Evolutionary conservation across 176 grass and related monocot genomes (phyloP), one percentile per base, ranked within the genome.

Genomic region (Panicum miliaceum): DNA sequence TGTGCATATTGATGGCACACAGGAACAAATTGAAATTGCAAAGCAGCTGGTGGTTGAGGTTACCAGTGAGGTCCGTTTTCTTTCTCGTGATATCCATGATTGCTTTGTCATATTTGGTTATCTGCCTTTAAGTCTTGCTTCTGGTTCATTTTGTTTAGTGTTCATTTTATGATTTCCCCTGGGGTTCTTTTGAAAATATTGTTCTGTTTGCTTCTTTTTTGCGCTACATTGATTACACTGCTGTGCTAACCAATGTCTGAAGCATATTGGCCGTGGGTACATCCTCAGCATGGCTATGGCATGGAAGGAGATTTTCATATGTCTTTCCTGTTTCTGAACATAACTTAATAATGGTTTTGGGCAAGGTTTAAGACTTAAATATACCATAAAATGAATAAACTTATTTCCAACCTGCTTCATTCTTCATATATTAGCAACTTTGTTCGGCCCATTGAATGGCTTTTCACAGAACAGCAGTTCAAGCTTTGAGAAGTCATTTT

Each of bases 41-140:
- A 99, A 99, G 77, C 97, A 96, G 78, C 76, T 99, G 75, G 81
- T 99, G 65, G 89, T 76, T 94, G 97, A 99, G 91, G 90, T 94
- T 81, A 90, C 90, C 50, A 99, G 93, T 73, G 97, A 96, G 97
- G 97, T 96, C 86, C 68, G 78, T 56, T 51, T 83, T 85, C 46
- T 66, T 36, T 77, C 67, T 74, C 58, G 8, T 76, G 62, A 38
- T 67, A 80, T 37, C 64, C 23, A 26, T 43, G 34, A 77, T 81
- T 63, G 69, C 68, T 86, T 66, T 84, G 43, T 11, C 4, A 14
- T 38, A 27, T 75, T 88, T 82, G 48, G 70, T 88, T 63, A 48
- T 52, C 36, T 85, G 41, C 73, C 18, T 34, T 83, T 77, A 64
- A 86, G 19, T 42, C 53, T 82, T 86, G 14, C 45, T 87, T 64